A percentile compares a stretch with the other conserved stretches of the same genome.
Evolutionary conservation across 108 stramenopile genomes (phyloP).

Genomic region (Cylindrotheca closterium): DNA sequence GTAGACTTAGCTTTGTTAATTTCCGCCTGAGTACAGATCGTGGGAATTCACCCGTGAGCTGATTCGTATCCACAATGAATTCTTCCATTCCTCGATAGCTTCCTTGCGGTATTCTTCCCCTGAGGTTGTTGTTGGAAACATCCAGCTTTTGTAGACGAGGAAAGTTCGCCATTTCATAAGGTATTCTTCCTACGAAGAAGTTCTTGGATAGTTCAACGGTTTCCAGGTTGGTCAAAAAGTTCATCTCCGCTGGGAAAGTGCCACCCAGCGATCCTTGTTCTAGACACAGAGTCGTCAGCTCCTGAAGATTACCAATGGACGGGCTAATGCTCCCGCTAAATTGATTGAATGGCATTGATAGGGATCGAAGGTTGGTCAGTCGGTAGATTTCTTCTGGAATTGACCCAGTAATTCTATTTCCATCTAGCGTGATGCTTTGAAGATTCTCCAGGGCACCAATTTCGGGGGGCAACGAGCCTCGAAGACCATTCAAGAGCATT

Average conservation of each 20-base stretch:
- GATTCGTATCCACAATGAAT: too few species aligned
- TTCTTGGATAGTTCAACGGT: background rate
- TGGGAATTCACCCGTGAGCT: too few species aligned
- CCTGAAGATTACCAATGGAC: background rate
- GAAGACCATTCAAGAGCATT: background rate
- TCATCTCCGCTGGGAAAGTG: slow-evolving; percentile 3
- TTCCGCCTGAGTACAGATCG: too few species aligned
- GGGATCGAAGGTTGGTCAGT: background rate
- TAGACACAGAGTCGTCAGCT: background rate
- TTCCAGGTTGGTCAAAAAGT: background rate
- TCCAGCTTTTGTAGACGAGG: background rate
- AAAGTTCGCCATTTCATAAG: background rate
- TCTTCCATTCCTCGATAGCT: too few species aligned
- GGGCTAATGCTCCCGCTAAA: slow-evolving; percentile 6
- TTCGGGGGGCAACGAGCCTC: slow-evolving; percentile 1
- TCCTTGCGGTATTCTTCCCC: slow-evolving; percentile 1
- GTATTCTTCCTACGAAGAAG: background rate
- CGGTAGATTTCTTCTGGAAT: background rate
- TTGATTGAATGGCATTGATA: slow-evolving; percentile 3
- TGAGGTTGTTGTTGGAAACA: background rate
- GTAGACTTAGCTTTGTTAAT: too few species aligned
- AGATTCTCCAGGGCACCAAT: background rate
- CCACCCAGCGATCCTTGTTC: background rate
- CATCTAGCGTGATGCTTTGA: background rate
- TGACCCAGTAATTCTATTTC: background rate